Percentiles rank a stretch among this genome's conserved stretches.
Evolutionary conservation across 352 stramenopile genomes (phyloP).

Genomic region (Phytopythium oedochilum): DNA sequence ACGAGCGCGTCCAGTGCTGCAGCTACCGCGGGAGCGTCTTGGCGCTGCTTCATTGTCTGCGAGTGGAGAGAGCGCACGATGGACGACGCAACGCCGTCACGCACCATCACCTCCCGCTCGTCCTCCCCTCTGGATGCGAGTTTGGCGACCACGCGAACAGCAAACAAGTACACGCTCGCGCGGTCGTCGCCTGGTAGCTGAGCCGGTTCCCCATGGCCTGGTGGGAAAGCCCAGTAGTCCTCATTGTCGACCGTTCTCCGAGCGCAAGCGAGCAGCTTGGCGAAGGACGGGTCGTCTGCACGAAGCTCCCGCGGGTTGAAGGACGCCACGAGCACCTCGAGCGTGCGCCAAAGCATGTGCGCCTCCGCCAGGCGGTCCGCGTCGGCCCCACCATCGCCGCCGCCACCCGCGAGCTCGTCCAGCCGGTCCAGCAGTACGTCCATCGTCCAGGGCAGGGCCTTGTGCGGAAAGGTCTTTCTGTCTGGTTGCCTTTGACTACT

Average conservation of each 20-base stretch:
- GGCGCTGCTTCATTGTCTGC: neutral
- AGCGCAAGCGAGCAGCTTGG: slow-evolving; percentile 33
- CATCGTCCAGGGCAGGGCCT: too few relatives aligned
- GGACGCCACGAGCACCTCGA: slow-evolving; percentile 42
- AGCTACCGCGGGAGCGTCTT: slow-evolving; percentile 10
- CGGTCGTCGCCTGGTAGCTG: slow-evolving; percentile 9
- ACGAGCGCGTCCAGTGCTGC: slow-evolving; percentile 44
- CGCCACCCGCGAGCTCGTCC: slow-evolving; percentile 27
- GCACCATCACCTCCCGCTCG: slow-evolving; percentile 41
- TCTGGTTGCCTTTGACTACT: too few relatives aligned
- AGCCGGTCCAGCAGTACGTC: slow-evolving; percentile 41
- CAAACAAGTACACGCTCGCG: slow-evolving; percentile 31
- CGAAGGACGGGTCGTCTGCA: slow-evolving; percentile 31
- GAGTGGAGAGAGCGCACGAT: slow-evolving; percentile 23
- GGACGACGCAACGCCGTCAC: slow-evolving; percentile 26
- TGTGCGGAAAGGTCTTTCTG: too few relatives aligned
- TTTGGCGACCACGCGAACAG: slow-evolving; percentile 37
- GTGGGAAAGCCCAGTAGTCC: slow-evolving; percentile 13
- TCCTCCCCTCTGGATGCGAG: slow-evolving; percentile 36
- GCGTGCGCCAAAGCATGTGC: slow-evolving; percentile 45
- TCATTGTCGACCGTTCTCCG: slow-evolving; percentile 27
- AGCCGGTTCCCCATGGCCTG: too few relatives aligned
- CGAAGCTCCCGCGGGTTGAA: slow-evolving; percentile 23
- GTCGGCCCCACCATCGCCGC: slow-evolving; percentile 2
- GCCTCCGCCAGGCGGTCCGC: slow-evolving; percentile 28